Base-by-base conservation (phyloP, 345 rosid genomes). In the Erysimum cheiranthoides region DNA sequence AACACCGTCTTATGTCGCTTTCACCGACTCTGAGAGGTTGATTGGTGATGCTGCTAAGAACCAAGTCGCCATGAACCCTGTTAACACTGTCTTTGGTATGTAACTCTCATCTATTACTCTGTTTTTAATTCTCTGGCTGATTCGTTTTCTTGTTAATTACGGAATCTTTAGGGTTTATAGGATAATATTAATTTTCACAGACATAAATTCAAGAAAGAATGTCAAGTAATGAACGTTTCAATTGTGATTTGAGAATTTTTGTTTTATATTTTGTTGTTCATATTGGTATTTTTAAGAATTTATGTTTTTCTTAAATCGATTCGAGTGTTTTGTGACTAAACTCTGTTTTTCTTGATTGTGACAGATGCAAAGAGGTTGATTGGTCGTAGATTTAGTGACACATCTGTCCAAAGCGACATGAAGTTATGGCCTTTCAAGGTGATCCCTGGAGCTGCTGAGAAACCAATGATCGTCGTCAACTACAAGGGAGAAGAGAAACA, bases 281-380 rank as follows among this genome's bases (percentile, higher is more conserved):
- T 21, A 21, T 21, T 21, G 25, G 25, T 21, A 21, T 21, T 21
- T 21, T 21, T 21, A 21, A 21, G 25, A 21, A 21, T 21, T 21
- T 21, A 21, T 21, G 25, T 21, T 21, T 21, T 21, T 21, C 25
- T 21, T 21, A 21, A 21, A 39, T 39, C 10, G 43, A 39, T 39
- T 39, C 3, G 4, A 10, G 25, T 39, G 12, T 39, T 39, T 39
- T 6, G 6, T 32, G 13, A 39, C 43, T 10, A 39, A 39, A 39
- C 43, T 39, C 6, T 47, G 11, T 47, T 4, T 25, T 52, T 25
- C 5, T 25, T 21, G 2, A 6, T 31, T 36, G 13, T 38, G 45
- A 35, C 82, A 83, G 90, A 88, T 79, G 90, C 90, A 1, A 87
- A 84, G 79, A 81, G 86, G 51, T 77, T 88, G 82, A 88, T 86